phyloP scores from a whole-genome alignment of 495 filamentous ascomycete species.

The Neurospora sp. region DNA sequence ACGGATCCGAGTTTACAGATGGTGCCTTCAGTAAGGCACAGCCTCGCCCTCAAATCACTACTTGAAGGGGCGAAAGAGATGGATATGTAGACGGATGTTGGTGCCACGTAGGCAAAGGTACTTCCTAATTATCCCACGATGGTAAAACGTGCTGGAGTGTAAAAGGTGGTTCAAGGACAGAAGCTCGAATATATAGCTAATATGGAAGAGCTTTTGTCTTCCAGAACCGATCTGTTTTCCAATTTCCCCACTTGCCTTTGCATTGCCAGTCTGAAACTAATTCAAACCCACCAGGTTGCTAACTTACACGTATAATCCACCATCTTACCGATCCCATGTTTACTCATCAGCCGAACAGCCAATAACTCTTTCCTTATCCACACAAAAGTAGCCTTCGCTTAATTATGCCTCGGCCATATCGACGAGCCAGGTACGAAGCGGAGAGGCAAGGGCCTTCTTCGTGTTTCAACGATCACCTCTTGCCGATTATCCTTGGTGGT shows the following conservation, averaged over 20 bases:
- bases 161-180: neutral
- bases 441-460: neutral
- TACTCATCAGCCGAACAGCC: neutral
- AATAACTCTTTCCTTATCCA: neutral
- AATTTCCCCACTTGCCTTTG: neutral
- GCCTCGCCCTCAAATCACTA: neutral
- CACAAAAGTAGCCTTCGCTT: neutral
- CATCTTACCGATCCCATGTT: neutral
- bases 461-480: neutral
- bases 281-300: neutral
- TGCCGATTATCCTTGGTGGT: neutral
- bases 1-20: neutral
- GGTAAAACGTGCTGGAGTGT: neutral
- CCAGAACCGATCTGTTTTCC: neutral
- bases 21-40: neutral
- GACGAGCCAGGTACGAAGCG: neutral
- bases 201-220: neutral
- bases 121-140: neutral
- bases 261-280: neutral
- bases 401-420: neutral
- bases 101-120: neutral
- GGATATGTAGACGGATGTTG: neutral
- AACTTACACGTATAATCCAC: neutral
- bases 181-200: neutral
- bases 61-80: neutral